A percentile compares a stretch with the other conserved stretches of the same genome.
Evolutionary conservation across 768 basidiomycete species (phyloP).

Genomic region (Mycena kentingensis): DNA sequence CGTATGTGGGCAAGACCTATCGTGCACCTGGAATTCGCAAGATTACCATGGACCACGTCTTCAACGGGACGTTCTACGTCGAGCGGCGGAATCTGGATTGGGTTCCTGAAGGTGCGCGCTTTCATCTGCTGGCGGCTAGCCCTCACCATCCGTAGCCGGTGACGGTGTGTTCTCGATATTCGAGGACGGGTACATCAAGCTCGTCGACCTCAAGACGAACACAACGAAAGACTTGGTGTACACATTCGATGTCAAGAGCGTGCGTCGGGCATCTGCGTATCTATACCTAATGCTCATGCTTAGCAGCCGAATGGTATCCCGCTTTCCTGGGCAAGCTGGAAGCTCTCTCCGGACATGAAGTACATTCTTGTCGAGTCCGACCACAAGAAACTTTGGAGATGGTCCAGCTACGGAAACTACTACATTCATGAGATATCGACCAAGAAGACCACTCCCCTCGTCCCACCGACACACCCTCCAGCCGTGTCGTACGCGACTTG

Average conservation of each 20-base stretch:
- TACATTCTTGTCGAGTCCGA: constrained; percentile 83
- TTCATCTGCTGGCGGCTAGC: not conserved
- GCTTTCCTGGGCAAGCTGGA: constrained; percentile 64
- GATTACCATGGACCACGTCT: constrained; percentile 86
- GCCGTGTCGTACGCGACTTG: constrained; percentile 80
- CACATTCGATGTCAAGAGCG: constrained; percentile 62
- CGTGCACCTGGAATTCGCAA: constrained; percentile 57
- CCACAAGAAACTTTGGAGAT: constrained; percentile 86
- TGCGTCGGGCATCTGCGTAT: constrained; percentile 32
- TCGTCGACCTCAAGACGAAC: constrained; percentile 82
- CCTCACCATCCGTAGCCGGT: constrained; percentile 57
- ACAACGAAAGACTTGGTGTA: constrained; percentile 62
- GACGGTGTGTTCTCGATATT: constrained; percentile 87
- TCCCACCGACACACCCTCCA: constrained; percentile 68
- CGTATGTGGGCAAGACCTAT: constrained; percentile 62
- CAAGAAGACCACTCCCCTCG: constrained; percentile 69
- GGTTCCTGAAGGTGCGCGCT: constrained; percentile 83
- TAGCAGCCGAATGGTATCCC: constrained; percentile 55
- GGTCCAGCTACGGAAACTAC: constrained; percentile 89
- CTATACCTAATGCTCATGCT: constrained; percentile 5
- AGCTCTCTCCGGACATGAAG: constrained; percentile 88
- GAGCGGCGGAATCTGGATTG: constrained; percentile 61
- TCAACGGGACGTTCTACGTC: constrained; percentile 83
- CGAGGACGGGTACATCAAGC: constrained; percentile 64
- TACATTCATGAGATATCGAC: constrained; percentile 82